Percentiles rank a stretch among this genome's conserved stretches.
phyloP scores from a whole-genome alignment of 768 basidiomycete genomes.

The Cytidiella melzeri region DNA sequence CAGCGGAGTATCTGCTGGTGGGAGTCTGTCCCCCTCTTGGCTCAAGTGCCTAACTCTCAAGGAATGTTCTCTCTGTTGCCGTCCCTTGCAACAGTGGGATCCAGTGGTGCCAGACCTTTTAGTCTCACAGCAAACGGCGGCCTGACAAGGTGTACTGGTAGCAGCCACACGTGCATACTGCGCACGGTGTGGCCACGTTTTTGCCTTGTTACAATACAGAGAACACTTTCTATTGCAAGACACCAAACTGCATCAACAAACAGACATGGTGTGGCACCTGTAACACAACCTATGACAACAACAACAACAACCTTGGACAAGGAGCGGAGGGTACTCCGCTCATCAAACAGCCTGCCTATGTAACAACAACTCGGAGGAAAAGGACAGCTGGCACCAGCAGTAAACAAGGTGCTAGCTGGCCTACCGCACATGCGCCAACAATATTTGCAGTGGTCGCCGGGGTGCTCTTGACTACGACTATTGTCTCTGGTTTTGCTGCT shows the following conservation, averaged over 20 bases:
- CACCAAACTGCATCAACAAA: not conserved
- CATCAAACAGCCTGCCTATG: not conserved
- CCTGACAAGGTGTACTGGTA: no score
- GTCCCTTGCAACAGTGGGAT: no score
- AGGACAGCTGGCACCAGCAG: not conserved
- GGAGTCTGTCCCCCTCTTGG: no score
- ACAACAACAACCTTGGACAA: constrained; percentile 5
- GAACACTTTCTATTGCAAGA: not conserved
- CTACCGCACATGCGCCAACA: not conserved
- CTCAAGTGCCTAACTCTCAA: no score
- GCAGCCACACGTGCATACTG: no score
- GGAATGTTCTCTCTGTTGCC: no score
- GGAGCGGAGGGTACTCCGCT: not conserved
- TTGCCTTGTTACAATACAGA: no score
- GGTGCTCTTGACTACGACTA: constrained; percentile 8
- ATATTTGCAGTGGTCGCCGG: constrained; percentile 3
- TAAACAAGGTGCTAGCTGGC: not conserved
- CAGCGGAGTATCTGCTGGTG: no score
- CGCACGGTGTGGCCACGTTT: no score
- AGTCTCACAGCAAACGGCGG: no score
- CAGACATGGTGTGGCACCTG: not conserved
- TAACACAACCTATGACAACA: constrained; percentile 5
- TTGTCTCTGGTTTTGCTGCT: no score
- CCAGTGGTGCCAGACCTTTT: no score
- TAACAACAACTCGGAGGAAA: not conserved